Percentiles rank a stretch among this genome's conserved stretches.
Evolutionary conservation across 768 basidiomycete species (phyloP).

Genomic region (Boletus huronensis): DNA sequence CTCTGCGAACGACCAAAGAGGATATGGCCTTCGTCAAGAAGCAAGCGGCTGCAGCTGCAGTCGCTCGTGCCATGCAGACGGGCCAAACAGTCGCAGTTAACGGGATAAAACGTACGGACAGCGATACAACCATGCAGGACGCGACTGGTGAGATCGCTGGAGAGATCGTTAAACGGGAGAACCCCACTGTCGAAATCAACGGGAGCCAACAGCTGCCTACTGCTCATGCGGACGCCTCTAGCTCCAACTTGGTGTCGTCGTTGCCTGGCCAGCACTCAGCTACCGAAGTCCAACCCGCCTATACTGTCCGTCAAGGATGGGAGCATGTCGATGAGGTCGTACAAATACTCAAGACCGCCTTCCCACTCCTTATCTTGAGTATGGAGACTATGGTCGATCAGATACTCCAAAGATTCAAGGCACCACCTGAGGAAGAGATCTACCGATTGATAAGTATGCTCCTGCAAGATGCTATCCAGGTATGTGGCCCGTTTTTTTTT

Average conservation of each 20-base stretch:
- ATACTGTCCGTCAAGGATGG: conserved; percentile 64
- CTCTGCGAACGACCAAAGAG: conserved; percentile 79
- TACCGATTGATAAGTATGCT: conserved; percentile 88
- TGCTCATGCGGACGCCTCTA: conserved; percentile 18
- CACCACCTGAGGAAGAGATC: conserved; percentile 86
- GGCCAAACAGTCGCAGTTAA: conserved; percentile 25
- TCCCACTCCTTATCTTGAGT: conserved; percentile 90
- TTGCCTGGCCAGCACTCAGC: conserved; percentile 15
- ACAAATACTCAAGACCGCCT: conserved; percentile 90
- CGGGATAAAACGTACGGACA: conserved; percentile 30
- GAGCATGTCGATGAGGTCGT: conserved; percentile 93
- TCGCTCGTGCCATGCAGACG: conserved; percentile 36
- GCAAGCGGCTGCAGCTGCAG: conserved; percentile 36
- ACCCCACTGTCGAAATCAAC: conserved; percentile 14
- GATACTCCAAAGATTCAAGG: conserved; percentile 85
- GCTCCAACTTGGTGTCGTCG: conserved; percentile 5
- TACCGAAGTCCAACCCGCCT: conserved; percentile 24
- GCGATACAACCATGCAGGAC: conserved; percentile 31
- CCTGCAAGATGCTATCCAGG: conserved; percentile 82
- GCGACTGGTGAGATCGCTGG: conserved; percentile 25
- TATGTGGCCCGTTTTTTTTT: conserved; percentile 31
- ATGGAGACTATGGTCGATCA: conserved; percentile 98
- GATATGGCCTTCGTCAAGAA: conserved; percentile 54
- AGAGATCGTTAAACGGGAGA: conserved; percentile 27
- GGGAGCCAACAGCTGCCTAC: conserved; percentile 24